Base-by-base conservation (phyloP, 1,284 basidiomycete species). In the Puccinia polysora region DNA sequence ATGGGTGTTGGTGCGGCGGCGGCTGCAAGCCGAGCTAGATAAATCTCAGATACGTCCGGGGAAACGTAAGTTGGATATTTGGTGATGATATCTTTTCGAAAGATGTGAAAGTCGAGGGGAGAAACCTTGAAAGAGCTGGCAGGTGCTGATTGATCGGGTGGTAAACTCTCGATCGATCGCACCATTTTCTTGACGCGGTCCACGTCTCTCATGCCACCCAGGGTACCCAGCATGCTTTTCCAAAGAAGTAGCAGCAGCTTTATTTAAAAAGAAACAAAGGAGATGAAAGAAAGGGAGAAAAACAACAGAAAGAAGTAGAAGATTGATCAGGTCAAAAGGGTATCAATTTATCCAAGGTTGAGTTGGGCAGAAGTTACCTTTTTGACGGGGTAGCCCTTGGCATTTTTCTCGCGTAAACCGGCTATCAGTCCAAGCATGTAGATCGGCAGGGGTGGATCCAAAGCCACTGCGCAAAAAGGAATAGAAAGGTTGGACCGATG, bases 361-460 rank as follows among this genome's bases (percentile, higher is more conserved):
- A 36, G 34, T 12, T 58, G 20, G 36, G 40, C 2, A 20, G 7
- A 12, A 69, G 15, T 50, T 25, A 70, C 67, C 47, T 96, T 96
- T 82, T 96, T 97, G 75, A 95, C 89, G 0, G 94, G 93, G 80
- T 96, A 97, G 1, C 92, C 92, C 78, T 91, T 94, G 4, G 92
- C 89, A 77, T 89, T 90, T 82, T 92, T 93, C 78, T 99, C 96
- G 75, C 92, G 88, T 62, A 98, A 82, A 36, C 88, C 87, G 20
- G 93, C 88, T 8, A 98, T 88, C 65, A 94, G 84, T 69, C 88
- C 88, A 81, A 97, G 90, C 20, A 98, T 83, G 79, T 93, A 94
- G 18, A 96, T 87, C 1, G 95, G 94, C 23, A 98, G 82, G 7
- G 95, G 92, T 2, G 95, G 94, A 65, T 96, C 91, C 80, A 97